Percentiles rank a stretch among this genome's conserved stretches.
phyloP scores from a whole-genome alignment of 2,329 filamentous ascomycete genomes.

The Aspergillus sp. region DNA sequence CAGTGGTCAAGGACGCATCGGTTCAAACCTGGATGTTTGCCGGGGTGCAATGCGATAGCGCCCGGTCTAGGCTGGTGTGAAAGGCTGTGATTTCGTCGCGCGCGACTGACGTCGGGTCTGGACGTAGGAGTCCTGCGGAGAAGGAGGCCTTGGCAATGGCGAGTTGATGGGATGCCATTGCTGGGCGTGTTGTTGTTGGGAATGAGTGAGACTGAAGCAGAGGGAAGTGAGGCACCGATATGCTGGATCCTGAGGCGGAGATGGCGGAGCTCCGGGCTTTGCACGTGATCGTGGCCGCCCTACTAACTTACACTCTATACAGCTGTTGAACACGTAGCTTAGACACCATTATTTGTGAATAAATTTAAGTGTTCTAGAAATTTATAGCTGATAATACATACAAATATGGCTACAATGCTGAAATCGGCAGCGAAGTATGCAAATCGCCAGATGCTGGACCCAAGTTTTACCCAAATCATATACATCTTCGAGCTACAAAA shows the following conservation, averaged over 20 bases:
- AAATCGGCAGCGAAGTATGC: no score
- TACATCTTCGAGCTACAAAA: no score
- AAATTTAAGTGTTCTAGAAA: accelerated
- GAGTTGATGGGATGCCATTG: conserved; percentile 68
- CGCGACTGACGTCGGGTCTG: conserved; percentile 69
- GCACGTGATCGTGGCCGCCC: conserved; percentile 7
- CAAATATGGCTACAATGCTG: no score
- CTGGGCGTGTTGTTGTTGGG: conserved; percentile 1
- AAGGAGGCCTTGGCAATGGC: conserved; percentile 80
- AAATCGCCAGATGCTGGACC: no score
- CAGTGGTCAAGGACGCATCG: conserved; percentile 32
- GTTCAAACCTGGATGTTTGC: conserved; percentile 84
- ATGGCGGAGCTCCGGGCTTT: not conserved
- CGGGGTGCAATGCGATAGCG: conserved; percentile 71
- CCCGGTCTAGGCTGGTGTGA: conserved; percentile 64
- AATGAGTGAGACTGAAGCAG: not conserved
- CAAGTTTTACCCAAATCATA: no score
- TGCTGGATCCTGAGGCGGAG: not conserved
- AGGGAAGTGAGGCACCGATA: not conserved
- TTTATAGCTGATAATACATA: no score
- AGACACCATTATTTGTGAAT: no score
- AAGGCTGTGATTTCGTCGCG: conserved; percentile 71
- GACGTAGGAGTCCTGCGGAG: conserved; percentile 69
- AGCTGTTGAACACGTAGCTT: not conserved
- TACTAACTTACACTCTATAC: not conserved